Evolutionary conservation across 1,284 basidiomycete genomes (phyloP).

Genomic region (Cutaneotrichosporon cyanovorans): DNA sequence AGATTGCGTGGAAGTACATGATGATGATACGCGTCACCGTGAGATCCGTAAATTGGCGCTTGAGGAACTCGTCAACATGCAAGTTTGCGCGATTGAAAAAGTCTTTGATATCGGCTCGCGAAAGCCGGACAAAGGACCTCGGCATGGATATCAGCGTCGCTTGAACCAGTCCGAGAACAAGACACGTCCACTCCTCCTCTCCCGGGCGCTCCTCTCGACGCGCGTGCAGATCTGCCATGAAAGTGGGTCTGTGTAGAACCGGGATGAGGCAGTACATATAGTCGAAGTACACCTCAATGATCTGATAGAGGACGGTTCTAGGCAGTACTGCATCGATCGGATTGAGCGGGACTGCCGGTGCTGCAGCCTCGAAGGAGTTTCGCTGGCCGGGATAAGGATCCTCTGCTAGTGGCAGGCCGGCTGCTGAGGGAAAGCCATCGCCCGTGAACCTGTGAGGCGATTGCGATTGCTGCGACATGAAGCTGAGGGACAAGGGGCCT

Average conservation of each 20-base stretch:
- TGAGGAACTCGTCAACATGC: slow-evolving; percentile 12
- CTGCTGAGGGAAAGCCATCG: no score
- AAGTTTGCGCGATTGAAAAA: slow-evolving; percentile 21
- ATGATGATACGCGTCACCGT: slow-evolving; percentile 20
- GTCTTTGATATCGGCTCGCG: slow-evolving; percentile 28
- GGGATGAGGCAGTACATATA: slow-evolving; percentile 78
- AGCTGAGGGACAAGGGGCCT: slow-evolving; percentile 1
- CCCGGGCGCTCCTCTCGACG: slow-evolving; percentile 74
- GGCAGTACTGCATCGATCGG: slow-evolving; percentile 39
- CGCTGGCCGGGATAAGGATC: no score
- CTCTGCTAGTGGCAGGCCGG: no score
- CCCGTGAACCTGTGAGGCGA: no score
- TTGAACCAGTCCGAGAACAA: slow-evolving; percentile 75
- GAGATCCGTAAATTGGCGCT: slow-evolving; percentile 15
- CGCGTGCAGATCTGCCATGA: slow-evolving; percentile 71
- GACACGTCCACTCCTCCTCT: slow-evolving; percentile 58
- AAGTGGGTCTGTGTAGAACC: slow-evolving; percentile 54
- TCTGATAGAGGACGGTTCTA: slow-evolving; percentile 39
- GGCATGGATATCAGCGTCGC: slow-evolving; percentile 59
- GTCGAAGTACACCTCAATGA: slow-evolving; percentile 77
- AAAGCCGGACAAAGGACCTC: slow-evolving; percentile 28
- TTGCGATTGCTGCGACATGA: neutral
- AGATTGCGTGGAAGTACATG: slow-evolving; percentile 17
- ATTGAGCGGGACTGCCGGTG: slow-evolving; percentile 14
- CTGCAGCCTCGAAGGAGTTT: no score